Conservation (phyloP, 2,329 filamentous ascomycete genomes). For the Uncinocarpus reesii region DNA sequence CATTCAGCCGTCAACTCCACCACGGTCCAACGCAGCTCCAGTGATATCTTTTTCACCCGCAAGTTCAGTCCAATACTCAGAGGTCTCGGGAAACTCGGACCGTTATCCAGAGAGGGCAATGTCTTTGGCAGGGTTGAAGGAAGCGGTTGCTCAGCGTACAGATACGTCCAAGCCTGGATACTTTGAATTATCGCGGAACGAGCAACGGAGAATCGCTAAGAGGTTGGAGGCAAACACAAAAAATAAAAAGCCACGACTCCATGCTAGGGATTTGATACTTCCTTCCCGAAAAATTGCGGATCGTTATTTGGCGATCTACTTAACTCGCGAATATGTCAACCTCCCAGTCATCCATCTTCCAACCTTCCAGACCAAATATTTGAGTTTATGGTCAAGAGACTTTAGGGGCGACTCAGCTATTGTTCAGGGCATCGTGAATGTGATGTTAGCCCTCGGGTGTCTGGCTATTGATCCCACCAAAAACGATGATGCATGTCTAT, state of each 20-base stretch:
- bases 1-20: neutral
- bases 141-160: constrained; percentile 16
- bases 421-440: constrained; percentile 19
- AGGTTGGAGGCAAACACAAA: constrained; percentile 8
- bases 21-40: neutral
- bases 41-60: neutral
- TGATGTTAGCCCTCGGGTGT: constrained; percentile 18
- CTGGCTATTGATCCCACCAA: constrained; percentile 12
- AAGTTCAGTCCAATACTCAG: neutral
- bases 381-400: constrained; percentile 9
- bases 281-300: constrained; percentile 18
- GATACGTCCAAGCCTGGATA: constrained; percentile 16
- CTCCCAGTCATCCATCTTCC: constrained; percentile 21
- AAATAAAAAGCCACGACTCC: neutral
- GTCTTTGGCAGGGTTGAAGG: constrained; percentile 7
- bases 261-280: constrained; percentile 7
- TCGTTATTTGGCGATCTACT: constrained; percentile 17
- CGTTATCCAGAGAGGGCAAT: neutral
- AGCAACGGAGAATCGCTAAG: constrained; percentile 11
- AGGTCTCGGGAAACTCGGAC: neutral
- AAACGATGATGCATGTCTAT: constrained; percentile 13
- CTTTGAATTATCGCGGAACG: constrained; percentile 3
- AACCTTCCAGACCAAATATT: constrained; percentile 18
- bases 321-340: constrained; percentile 22
- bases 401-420: constrained; percentile 10